phyloP scores from a whole-genome alignment of 306 rosid genomes.

The Trichosanthes truncata region DNA sequence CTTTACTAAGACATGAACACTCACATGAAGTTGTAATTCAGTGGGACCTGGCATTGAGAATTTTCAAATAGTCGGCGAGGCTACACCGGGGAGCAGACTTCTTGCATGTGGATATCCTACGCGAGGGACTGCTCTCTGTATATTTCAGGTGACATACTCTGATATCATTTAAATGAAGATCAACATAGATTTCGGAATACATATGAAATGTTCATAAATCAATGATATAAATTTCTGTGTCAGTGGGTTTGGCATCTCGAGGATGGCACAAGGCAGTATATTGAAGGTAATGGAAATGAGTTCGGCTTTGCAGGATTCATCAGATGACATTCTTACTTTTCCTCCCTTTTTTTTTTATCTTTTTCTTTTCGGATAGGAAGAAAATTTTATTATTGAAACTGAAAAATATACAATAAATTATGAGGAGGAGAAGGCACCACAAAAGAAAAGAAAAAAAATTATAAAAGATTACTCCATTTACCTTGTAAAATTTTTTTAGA shows the following conservation, averaged over 20 bases:
- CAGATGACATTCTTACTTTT: background rate
- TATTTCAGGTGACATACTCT: conserved; percentile 74
- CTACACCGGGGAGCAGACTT: conserved; percentile 73
- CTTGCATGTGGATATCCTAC: conserved; percentile 96
- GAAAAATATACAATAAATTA: background rate
- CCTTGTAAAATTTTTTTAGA: background rate
- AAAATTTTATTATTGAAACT: background rate
- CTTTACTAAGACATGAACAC: conserved; percentile 3
- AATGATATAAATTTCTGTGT: conserved; percentile 16
- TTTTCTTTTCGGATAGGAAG: background rate
- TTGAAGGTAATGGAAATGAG: conserved; percentile 61
- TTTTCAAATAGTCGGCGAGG: conserved; percentile 86
- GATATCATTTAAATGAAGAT: conserved; percentile 4
- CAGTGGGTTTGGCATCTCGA: conserved; percentile 99
- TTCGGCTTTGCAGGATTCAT: conserved; percentile 3
- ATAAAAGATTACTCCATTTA: background rate
- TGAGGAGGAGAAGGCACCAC: background rate
- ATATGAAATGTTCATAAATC: background rate
- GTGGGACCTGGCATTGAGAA: conserved; percentile 81
- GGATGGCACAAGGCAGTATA: conserved; percentile 88
- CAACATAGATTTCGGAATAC: conserved; percentile 5
- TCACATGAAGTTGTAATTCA: conserved; percentile 24
- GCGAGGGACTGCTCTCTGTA: conserved; percentile 83
- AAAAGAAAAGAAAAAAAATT: background rate
- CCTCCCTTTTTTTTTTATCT: background rate